Conservation (phyloP, 1,284 basidiomycete species). For the Dichomitus squalens region DNA sequence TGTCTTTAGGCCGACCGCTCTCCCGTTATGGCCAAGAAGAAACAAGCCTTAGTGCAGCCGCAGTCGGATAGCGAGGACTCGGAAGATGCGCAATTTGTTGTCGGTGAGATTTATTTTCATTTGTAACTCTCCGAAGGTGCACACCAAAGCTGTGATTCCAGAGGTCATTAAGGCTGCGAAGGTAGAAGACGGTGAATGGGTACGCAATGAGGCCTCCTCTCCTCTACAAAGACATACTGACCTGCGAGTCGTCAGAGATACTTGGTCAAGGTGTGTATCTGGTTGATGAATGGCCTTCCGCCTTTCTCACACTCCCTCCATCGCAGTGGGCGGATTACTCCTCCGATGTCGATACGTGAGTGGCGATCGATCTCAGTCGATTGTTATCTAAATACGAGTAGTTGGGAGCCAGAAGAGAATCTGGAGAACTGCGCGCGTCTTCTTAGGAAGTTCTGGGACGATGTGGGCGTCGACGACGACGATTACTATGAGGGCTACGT, state of each 20-base stretch:
- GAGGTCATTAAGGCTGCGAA: slow-evolving; percentile 57
- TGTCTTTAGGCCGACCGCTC: not conserved
- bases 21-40: not conserved
- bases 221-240: not conserved
- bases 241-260: slow-evolving; percentile 48
- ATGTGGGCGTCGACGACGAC: slow-evolving; percentile 56
- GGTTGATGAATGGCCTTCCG: not conserved
- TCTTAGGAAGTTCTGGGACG: slow-evolving; percentile 61
- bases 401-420: slow-evolving; percentile 69
- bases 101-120: not conserved
- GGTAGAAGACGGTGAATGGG: slow-evolving; percentile 44
- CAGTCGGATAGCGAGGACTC: not conserved
- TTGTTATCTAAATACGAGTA: slow-evolving; percentile 28
- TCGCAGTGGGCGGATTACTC: slow-evolving; percentile 53
- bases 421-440: slow-evolving; percentile 55
- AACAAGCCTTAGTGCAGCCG: too few relatives aligned
- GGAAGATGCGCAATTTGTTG: not conserved
- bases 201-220: slow-evolving; percentile 33
- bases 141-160: slow-evolving; percentile 23
- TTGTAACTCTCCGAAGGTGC: not conserved
- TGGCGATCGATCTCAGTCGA: not conserved
- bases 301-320: slow-evolving; percentile 24
- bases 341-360: slow-evolving; percentile 50
- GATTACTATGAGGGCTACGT: slow-evolving; percentile 52
- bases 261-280: slow-evolving; percentile 51